These are phyloP conservation scores for Maudiozyma humilis DNA, from an alignment of 1,139 yeast genomes.

Conservation along the genomic window DNA sequence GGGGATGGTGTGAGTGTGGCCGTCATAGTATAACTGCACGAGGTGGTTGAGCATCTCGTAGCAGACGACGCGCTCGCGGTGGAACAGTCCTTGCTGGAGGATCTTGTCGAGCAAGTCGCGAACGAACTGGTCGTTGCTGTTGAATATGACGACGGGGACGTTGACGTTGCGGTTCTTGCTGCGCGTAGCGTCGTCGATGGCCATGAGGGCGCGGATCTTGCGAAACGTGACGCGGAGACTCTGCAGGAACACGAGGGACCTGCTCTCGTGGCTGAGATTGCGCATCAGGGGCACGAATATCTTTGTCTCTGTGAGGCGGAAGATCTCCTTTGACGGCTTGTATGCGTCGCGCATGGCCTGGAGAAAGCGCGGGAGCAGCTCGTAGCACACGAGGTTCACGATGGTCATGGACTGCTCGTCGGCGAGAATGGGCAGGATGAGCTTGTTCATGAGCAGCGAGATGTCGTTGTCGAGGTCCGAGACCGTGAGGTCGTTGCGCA, in stretches of 20 bases:
- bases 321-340: not conserved
- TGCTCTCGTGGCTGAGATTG: conserved; percentile 3
- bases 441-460: conserved; percentile 10
- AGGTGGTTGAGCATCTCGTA: conserved; percentile 6
- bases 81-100: not conserved
- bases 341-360: not conserved
- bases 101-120: not conserved
- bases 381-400: conserved; percentile 15
- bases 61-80: conserved; percentile 1
- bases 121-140: conserved; percentile 1
- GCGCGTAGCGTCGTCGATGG: not conserved
- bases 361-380: conserved; percentile 15
- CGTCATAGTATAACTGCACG: conserved; percentile 6
- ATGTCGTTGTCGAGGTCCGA: conserved; percentile 13
- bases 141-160: not conserved
- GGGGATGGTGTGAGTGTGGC: conserved; percentile 1
- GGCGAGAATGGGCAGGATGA: conserved; percentile 18
- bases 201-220: not conserved
- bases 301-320: conserved; percentile 1
- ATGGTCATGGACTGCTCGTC: conserved; percentile 17
- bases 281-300: conserved; percentile 4
- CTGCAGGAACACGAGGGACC: conserved; percentile 6
- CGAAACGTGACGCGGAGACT: conserved; percentile 7
- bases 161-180: not conserved
- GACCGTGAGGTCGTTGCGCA: conserved; percentile 15